phyloP scores from a whole-genome alignment of 805 yeast genomes.

The Sugiyamaella americana region DNA sequence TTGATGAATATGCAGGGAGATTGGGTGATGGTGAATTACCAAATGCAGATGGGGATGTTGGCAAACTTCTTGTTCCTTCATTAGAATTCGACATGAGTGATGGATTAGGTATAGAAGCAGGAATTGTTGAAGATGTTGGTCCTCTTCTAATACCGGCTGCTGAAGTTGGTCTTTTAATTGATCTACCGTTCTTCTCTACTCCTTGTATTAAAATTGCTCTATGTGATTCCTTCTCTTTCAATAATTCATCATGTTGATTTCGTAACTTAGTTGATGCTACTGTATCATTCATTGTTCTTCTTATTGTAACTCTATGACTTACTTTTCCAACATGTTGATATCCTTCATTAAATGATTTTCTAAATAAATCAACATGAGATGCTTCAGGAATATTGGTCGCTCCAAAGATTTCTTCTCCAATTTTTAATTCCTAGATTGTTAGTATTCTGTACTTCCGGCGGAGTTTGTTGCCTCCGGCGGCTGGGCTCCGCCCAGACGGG shows the following conservation, averaged over 20 bases:
- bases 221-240: constrained; percentile 20
- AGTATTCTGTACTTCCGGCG: not conserved
- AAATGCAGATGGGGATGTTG: not conserved
- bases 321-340: constrained; percentile 18
- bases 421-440: constrained; percentile 11
- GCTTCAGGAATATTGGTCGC: constrained; percentile 19
- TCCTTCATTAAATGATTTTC: not conserved
- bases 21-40: not conserved
- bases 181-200: constrained; percentile 2
- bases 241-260: constrained; percentile 20
- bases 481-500: constrained; percentile 1
- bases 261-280: constrained; percentile 14
- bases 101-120: not conserved
- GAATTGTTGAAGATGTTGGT: not conserved
- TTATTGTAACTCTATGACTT: constrained; percentile 22
- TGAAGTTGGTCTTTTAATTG: not conserved
- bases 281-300: constrained; percentile 10
- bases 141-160: not conserved
- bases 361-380: constrained; percentile 19
- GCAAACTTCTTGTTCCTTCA: not conserved
- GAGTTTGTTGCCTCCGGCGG: not conserved
- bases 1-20: not conserved
- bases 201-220: constrained; percentile 18
- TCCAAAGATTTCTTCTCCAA: constrained; percentile 13
- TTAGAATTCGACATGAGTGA: not conserved